Conservation (phyloP, 2,329 filamentous ascomycete species). For the Stagonosporopsis cucurbitacearum region DNA sequence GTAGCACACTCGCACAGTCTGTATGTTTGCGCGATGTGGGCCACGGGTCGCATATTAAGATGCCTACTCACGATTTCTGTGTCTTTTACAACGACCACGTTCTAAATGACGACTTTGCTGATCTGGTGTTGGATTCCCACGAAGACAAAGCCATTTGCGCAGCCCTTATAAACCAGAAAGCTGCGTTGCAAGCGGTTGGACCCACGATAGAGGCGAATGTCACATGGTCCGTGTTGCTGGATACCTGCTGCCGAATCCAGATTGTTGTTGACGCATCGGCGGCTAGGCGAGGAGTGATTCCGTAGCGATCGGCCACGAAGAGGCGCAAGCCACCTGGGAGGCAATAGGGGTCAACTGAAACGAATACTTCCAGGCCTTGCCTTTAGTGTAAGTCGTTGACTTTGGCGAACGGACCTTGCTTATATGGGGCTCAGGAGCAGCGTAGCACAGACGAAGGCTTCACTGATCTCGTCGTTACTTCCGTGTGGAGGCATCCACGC, state of each 20-base stretch:
- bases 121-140: not conserved
- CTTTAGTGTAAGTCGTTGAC: not conserved
- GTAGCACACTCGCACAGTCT: not conserved
- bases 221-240: slow-evolving; percentile 56
- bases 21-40: not conserved
- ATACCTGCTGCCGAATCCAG: slow-evolving; percentile 57
- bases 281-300: not conserved
- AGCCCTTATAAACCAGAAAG: not conserved
- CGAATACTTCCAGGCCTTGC: not conserved
- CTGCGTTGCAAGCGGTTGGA: not conserved
- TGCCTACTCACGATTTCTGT: not conserved
- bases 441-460: not conserved
- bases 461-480: not conserved
- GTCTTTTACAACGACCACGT: not conserved
- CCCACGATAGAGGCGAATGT: slow-evolving; percentile 48
- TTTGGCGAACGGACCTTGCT: not conserved
- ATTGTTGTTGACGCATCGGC: slow-evolving; percentile 26
- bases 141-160: not conserved
- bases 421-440: not conserved
- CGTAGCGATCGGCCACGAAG: not conserved
- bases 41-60: not conserved
- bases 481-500: not conserved
- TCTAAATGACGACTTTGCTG: not conserved
- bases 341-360: not conserved
- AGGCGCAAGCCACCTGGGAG: not conserved